Conservation (phyloP, 75 land plant species). For the Isoetes taiwanensis region DNA sequence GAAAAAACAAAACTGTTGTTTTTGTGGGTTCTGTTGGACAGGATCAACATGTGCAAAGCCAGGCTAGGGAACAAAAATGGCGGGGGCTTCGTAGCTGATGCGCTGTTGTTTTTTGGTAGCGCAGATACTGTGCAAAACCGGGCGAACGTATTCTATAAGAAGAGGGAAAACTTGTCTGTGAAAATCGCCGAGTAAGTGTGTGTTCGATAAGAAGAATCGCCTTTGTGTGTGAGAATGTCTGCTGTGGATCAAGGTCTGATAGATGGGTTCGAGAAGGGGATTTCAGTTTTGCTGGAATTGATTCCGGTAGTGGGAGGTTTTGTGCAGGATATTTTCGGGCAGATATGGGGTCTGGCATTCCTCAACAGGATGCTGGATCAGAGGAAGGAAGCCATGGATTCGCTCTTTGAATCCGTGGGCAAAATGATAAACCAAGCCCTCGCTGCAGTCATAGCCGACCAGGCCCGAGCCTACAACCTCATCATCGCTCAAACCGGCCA, state of each 20-base stretch:
- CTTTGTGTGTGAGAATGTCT: too few relatives aligned
- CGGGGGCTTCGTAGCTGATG: too few relatives aligned
- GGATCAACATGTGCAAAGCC: too few relatives aligned
- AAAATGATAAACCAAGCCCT: not conserved
- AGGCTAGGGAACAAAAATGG: too few relatives aligned
- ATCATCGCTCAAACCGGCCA: not conserved
- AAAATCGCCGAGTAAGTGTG: too few relatives aligned
- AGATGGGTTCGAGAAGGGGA: constrained; percentile 10
- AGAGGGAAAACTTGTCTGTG: too few relatives aligned
- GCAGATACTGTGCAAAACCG: too few relatives aligned
- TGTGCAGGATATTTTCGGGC: constrained; percentile 1
- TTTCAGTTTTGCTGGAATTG: not conserved
- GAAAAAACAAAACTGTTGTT: too few relatives aligned
- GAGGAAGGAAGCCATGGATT: constrained; percentile 9
- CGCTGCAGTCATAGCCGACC: not conserved
- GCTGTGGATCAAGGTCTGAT: constrained; percentile 4
- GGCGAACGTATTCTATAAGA: too few relatives aligned
- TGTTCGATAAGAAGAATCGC: too few relatives aligned
- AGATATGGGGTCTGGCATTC: not conserved
- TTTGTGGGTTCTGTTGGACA: too few relatives aligned
- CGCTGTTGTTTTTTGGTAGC: too few relatives aligned
- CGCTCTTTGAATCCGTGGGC: constrained; percentile 4
- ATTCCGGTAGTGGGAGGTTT: constrained; percentile 5
- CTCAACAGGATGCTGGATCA: not conserved
- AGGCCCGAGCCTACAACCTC: not conserved